Conservation (phyloP, 1,284 basidiomycete species). For the Lentinus polychrous region DNA sequence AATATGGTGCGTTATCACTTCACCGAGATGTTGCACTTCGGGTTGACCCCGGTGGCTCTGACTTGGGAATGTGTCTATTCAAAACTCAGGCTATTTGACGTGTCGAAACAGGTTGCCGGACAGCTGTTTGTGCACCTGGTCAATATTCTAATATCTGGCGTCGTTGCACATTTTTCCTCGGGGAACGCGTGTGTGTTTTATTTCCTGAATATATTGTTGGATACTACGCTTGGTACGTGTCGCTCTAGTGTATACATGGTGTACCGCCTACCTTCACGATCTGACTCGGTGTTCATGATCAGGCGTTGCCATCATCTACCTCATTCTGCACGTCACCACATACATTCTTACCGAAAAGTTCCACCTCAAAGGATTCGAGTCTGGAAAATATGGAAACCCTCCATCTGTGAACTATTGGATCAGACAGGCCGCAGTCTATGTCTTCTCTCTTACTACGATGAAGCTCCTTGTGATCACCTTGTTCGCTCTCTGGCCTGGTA, state of each 20-base stretch:
- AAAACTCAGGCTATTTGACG: slow-evolving; percentile 69
- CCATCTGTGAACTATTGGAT: slow-evolving; percentile 71
- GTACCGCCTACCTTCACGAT: too few species aligned
- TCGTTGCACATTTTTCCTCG: slow-evolving; percentile 59
- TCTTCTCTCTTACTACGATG: slow-evolving; percentile 82
- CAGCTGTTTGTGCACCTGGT: slow-evolving; percentile 86
- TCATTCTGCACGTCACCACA: slow-evolving; percentile 67
- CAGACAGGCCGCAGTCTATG: slow-evolving; percentile 83
- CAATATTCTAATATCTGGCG: slow-evolving; percentile 77
- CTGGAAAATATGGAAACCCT: slow-evolving; percentile 83
- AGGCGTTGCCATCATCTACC: slow-evolving; percentile 86
- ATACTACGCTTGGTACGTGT: slow-evolving; percentile 82
- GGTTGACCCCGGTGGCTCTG: neutral
- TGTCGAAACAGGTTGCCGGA: slow-evolving; percentile 88
- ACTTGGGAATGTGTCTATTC: neutral
- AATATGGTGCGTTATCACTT: slow-evolving; percentile 65
- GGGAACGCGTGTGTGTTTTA: slow-evolving; percentile 88
- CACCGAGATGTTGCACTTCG: neutral
- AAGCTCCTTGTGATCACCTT: slow-evolving; percentile 80
- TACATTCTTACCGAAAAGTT: slow-evolving; percentile 61
- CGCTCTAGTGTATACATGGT: neutral
- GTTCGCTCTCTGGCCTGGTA: slow-evolving; percentile 63
- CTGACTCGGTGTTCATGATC: neutral
- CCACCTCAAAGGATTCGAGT: slow-evolving; percentile 71
- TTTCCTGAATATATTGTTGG: slow-evolving; percentile 91